A percentile compares a stretch with the other conserved stretches of the same genome.
Evolutionary conservation across 306 rosid species (phyloP).

Genomic region (Citrullus colocynthis): DNA sequence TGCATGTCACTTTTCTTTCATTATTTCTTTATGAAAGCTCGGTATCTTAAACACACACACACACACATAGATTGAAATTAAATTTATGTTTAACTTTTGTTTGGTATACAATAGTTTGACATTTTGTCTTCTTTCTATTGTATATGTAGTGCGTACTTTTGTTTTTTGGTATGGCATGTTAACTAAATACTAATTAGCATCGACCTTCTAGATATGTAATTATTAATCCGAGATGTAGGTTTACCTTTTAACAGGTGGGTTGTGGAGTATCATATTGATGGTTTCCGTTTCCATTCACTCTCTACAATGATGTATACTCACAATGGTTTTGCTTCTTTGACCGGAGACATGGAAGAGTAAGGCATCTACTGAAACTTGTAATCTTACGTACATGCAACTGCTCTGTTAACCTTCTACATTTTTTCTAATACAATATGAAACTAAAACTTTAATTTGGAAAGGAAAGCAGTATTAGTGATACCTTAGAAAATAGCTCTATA

Average conservation of each 20-base stretch:
- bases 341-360: constrained; percentile 95
- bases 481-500: neutral
- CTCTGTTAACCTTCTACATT: neutral
- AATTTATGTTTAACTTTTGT: neutral
- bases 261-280: constrained; percentile 80
- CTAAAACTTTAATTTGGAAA: neutral
- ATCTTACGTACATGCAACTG: neutral
- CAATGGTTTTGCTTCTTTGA: constrained; percentile 95
- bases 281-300: constrained; percentile 85
- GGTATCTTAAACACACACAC: too few species aligned
- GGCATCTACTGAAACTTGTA: constrained; percentile 23
- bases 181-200: neutral
- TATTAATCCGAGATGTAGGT: constrained; percentile 8
- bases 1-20: too few species aligned
- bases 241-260: constrained; percentile 68
- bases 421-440: neutral
- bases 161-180: neutral
- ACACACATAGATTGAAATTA: neutral
- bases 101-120: neutral
- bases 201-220: constrained; percentile 13
- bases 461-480: neutral
- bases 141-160: neutral
- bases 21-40: too few species aligned
- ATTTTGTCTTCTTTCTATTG: constrained; percentile 6
- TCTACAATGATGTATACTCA: constrained; percentile 89